Percentiles rank a stretch among this genome's conserved stretches.
Conservation (phyloP, 176 grass and related monocot species). For the Secale cereale region DNA sequence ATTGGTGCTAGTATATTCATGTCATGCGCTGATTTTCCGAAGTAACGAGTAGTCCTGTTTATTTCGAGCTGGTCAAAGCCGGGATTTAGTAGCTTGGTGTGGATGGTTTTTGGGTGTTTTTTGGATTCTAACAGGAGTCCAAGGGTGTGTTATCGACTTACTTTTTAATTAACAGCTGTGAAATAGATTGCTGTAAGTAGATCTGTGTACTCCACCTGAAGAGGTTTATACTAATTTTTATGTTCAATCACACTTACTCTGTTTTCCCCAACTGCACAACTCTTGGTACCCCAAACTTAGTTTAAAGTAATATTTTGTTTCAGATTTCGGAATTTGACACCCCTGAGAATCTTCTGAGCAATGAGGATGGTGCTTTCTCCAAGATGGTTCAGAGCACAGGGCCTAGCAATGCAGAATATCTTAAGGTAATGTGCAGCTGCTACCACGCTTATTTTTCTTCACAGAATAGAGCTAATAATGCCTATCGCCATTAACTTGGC, state of each 20-base stretch:
- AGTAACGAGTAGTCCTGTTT: not conserved
- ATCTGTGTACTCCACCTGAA: not conserved
- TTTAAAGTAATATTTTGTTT: conserved; percentile 17
- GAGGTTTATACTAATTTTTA: not conserved
- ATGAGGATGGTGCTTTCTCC: conserved; percentile 88
- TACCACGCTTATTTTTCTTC: not conserved
- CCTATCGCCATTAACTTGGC: not conserved
- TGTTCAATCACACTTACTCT: not conserved
- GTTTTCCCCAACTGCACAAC: not conserved
- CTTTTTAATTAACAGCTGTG: not conserved
- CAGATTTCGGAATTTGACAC: conserved; percentile 93
- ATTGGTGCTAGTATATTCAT: conserved; percentile 9
- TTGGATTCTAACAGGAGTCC: not conserved
- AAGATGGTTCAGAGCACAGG: conserved; percentile 99
- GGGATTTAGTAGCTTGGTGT: not conserved
- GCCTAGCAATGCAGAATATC: conserved; percentile 87
- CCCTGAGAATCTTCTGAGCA: conserved; percentile 81
- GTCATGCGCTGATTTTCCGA: not conserved
- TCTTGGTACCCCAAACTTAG: conserved; percentile 11
- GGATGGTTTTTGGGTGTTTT: not conserved
- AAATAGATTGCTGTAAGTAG: not conserved
- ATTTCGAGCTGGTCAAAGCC: not conserved
- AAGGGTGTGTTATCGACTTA: not conserved
- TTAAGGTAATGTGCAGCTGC: conserved; percentile 54
- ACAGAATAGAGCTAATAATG: not conserved